Evolutionary conservation across 371 early-diverging fungal genomes (phyloP), one percentile per base, ranked within the genome.

Genomic region (Saksenaea oblongispora): DNA sequence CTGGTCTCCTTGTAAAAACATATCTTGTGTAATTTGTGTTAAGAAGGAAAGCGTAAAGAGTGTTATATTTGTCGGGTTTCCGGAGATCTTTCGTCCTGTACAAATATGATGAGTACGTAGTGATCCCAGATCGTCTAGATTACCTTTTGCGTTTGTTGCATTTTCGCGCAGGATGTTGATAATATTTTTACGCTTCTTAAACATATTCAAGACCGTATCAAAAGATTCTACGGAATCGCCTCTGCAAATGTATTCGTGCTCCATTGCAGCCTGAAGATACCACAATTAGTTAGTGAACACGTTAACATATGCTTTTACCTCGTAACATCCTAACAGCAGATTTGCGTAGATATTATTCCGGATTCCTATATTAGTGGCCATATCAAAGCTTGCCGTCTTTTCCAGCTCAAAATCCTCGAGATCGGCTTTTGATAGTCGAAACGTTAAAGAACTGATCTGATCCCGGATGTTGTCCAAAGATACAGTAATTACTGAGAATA

Each of bases 381-480:
- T 76, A 64, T 83, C 84, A 54, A 82, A 84, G 13, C 74, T 85
- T 4, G 85, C 72, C 1, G 83, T 69, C 39, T 83, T 83, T 51
- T 87, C 84, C 3, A 88, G 66, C 26, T 75, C 82, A 64, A 79
- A 87, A 35, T 88, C 87, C 35, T 84, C 84, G 35, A 85, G 61
- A 24, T 78, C 80, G 3, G 71, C 63, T 28, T 73, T 74, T 14
- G 65, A 44, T 9, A 81, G 60, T 4, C 76, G 71, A 35, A 64
- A 56, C 0, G 73, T 58, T 27, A 82, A 59, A 1, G 75, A 77
- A 5, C 41, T 36, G 17, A 72, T 61, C 28, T 60, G 22, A 15
- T 51, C 59, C 22, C 42, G 62, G 39, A 64, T 69, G 22, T 26
- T 44, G 11, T 18, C 11, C 17, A 56, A 53, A 22, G 63, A 34